These are phyloP conservation scores for Ophiostoma tasmaniense DNA, from an alignment of 2,329 filamentous ascomycete genomes.

Conservation along the genomic window DNA sequence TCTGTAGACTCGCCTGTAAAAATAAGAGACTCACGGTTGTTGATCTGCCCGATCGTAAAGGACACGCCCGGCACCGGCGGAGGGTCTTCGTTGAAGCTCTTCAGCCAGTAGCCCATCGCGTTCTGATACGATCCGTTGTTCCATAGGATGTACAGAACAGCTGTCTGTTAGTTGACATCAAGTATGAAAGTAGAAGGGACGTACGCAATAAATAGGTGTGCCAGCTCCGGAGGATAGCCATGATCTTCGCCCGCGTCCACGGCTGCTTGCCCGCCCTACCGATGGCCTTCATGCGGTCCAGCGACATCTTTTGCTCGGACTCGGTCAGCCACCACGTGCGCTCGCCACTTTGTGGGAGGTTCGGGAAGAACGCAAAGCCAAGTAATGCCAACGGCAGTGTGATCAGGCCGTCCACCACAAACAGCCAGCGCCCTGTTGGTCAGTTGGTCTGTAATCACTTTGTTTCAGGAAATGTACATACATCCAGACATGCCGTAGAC, in stretches of 20 bases:
- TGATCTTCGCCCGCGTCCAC: constrained; percentile 30
- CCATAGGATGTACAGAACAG: constrained; percentile 31
- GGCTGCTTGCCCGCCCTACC: constrained; percentile 28
- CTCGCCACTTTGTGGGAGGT: constrained; percentile 30
- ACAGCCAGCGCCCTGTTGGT: constrained; percentile 29
- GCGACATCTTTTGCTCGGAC: constrained; percentile 27
- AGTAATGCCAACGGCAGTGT: constrained; percentile 22
- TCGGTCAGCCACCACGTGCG: constrained; percentile 27
- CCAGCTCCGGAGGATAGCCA: constrained; percentile 31
- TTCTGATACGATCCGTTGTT: constrained; percentile 30
- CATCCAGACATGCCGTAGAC: constrained; percentile 28
- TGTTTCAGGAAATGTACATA: background rate
- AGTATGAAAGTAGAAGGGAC: background rate
- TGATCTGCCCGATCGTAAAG: constrained; percentile 28
- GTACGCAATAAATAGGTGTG: constrained; percentile 28
- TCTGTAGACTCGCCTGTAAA: background rate
- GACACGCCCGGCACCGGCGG: constrained; percentile 29
- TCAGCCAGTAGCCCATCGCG: constrained; percentile 36
- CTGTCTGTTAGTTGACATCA: constrained; percentile 15
- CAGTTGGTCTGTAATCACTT: no score
- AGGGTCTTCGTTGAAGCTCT: constrained; percentile 31
- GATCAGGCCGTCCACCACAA: constrained; percentile 32
- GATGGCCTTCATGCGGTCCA: constrained; percentile 24
- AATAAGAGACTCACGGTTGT: constrained; percentile 17
- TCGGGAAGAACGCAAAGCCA: constrained; percentile 23